Conservation (phyloP, 1,284 basidiomycete genomes). For the Ganoderma multipileum region DNA sequence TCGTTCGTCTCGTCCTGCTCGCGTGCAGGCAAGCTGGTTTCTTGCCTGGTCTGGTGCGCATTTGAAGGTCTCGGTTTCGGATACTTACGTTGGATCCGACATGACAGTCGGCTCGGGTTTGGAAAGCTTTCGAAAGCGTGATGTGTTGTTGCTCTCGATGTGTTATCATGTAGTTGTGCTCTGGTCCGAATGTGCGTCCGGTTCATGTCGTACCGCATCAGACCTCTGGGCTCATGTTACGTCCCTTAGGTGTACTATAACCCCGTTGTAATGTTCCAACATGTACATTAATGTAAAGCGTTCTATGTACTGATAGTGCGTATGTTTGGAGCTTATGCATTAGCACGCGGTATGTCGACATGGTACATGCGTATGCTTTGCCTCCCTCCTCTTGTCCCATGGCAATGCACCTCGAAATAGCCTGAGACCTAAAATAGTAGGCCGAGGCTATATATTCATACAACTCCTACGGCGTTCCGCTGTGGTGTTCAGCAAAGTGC, state of each 20-base stretch:
- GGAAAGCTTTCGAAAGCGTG: conserved; percentile 3
- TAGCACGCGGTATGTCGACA: not conserved
- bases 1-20: not conserved
- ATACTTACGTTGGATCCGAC: conserved; percentile 6
- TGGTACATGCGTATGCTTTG: not conserved
- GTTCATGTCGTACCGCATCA: not conserved
- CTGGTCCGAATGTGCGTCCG: not conserved
- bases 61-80: conserved; percentile 6
- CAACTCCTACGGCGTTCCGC: too few relatives aligned
- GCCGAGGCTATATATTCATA: too few relatives aligned
- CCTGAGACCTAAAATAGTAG: too few relatives aligned
- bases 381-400: not conserved
- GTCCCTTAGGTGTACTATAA: not conserved
- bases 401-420: not conserved
- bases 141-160: not conserved
- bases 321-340: not conserved
- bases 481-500: too few relatives aligned
- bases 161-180: not conserved
- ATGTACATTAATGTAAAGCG: conserved; percentile 4
- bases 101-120: not conserved
- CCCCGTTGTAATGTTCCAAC: not conserved
- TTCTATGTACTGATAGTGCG: not conserved
- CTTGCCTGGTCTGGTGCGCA: conserved; percentile 14
- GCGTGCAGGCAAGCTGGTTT: conserved; percentile 18
- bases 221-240: not conserved